Evolutionary conservation across 441 rosid species (phyloP).

Genomic region (Syzygium malaccense): DNA sequence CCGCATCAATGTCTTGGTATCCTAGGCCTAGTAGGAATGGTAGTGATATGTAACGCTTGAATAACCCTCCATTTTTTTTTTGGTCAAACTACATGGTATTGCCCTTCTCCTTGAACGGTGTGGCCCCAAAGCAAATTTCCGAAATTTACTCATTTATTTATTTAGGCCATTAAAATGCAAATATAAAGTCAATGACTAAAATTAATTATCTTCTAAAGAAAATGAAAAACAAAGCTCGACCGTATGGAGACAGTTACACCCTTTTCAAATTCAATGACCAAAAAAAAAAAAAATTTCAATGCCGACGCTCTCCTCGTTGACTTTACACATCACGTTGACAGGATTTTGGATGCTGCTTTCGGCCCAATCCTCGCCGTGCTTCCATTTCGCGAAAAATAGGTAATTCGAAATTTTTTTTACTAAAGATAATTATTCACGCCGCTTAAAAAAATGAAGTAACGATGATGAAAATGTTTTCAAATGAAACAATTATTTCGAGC

Average conservation of each 20-base stretch:
- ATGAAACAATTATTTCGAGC: not conserved
- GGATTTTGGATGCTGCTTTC: too few species aligned
- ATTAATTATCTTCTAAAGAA: not conserved
- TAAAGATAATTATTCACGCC: too few species aligned
- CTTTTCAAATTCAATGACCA: not conserved
- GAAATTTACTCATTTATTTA: not conserved
- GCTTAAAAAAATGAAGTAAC: too few species aligned
- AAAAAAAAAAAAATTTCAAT: not conserved
- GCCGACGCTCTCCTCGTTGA: not conserved
- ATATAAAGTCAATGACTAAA: not conserved
- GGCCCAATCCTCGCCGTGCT: too few species aligned
- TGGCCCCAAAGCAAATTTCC: not conserved
- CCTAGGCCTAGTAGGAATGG: too few species aligned
- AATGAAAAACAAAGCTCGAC: not conserved
- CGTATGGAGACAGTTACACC: not conserved
- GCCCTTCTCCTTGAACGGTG: not conserved
- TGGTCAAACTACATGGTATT: not conserved
- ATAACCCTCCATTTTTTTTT: not conserved
- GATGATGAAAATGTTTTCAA: not conserved
- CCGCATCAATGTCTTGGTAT: not conserved
- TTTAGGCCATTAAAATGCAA: too few species aligned
- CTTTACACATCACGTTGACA: not conserved
- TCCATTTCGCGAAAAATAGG: too few species aligned
- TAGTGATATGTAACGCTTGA: not conserved
- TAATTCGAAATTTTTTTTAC: too few species aligned